Percentiles rank a stretch among this genome's conserved stretches.
Conservation (phyloP, 495 filamentous ascomycete species). For the Aspergillus indologenus region DNA sequence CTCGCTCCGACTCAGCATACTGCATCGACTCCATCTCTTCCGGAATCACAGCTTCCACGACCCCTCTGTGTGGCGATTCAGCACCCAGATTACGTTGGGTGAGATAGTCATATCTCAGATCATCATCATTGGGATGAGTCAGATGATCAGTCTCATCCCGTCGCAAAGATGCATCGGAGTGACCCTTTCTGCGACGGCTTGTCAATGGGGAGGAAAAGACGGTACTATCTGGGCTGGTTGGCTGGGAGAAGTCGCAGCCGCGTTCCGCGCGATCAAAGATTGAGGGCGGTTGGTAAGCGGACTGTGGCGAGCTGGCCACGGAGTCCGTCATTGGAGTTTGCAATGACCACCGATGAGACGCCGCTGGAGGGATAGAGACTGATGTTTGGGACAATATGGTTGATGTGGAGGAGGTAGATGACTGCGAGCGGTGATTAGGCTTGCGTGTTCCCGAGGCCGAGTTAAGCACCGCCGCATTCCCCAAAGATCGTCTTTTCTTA, state of each 20-base stretch:
- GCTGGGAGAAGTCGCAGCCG: constrained; percentile 56
- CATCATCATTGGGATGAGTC: constrained; percentile 24
- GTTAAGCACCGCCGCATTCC: constrained; percentile 57
- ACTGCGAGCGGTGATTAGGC: constrained; percentile 37
- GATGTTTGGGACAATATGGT: constrained; percentile 63
- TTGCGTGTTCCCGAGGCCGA: constrained; percentile 47
- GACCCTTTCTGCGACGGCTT: constrained; percentile 47
- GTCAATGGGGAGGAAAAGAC: constrained; percentile 50
- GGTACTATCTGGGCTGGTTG: constrained; percentile 71
- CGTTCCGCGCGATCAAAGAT: constrained; percentile 71
- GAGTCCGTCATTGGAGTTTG: constrained; percentile 70
- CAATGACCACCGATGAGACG: constrained; percentile 60
- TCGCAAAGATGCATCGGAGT: constrained; percentile 29
- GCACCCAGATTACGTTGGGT: not conserved
- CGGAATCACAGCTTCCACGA: constrained; percentile 36
- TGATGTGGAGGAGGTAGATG: constrained; percentile 49
- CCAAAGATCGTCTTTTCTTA: constrained; percentile 65
- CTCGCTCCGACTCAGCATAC: constrained; percentile 14
- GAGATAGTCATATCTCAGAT: constrained; percentile 13
- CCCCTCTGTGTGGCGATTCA: constrained; percentile 15
- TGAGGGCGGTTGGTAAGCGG: constrained; percentile 66
- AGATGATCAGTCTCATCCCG: constrained; percentile 17
- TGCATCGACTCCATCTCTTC: constrained; percentile 40
- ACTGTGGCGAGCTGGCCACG: constrained; percentile 76
- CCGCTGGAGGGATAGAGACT: constrained; percentile 53